These are phyloP conservation scores for Apiotrichum gracile DNA, from an alignment of 1,284 basidiomycete species.

Conservation along the genomic window DNA sequence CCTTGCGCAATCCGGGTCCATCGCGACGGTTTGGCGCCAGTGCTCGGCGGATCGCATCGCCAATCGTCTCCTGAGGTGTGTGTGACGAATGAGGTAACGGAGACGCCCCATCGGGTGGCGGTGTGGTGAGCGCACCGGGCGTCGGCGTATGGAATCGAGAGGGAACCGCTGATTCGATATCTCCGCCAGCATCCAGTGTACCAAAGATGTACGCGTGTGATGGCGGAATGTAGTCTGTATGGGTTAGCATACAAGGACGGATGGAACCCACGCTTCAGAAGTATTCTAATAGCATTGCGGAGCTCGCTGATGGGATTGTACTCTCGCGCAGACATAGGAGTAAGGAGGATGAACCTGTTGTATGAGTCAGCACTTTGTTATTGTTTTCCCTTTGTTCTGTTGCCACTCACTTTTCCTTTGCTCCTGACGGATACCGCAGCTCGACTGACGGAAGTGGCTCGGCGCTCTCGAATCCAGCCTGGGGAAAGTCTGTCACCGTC, in stretches of 20 bases:
- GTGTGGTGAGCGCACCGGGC: slow-evolving; percentile 21
- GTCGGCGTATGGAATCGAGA: slow-evolving; percentile 14
- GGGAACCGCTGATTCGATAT: slow-evolving; percentile 11
- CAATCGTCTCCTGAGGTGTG: slow-evolving; percentile 44
- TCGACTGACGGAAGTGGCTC: slow-evolving; percentile 41
- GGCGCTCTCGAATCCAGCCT: slow-evolving; percentile 38
- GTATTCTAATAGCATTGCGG: slow-evolving; percentile 31
- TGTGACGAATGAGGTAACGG: slow-evolving; percentile 4
- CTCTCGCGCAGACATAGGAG: slow-evolving; percentile 41
- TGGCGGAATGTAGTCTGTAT: slow-evolving; percentile 37
- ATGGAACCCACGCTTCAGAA: slow-evolving; percentile 36
- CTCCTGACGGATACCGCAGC: slow-evolving; percentile 47
- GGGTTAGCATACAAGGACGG: neutral
- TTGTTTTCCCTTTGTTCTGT: neutral
- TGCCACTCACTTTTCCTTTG: slow-evolving; percentile 38
- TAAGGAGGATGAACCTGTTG: slow-evolving; percentile 42
- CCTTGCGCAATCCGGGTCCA: slow-evolving; percentile 50
- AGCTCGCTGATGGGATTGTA: slow-evolving; percentile 49
- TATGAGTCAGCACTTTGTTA: neutral
- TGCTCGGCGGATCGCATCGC: slow-evolving; percentile 51
- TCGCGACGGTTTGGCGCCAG: slow-evolving; percentile 49
- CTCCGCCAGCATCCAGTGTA: slow-evolving; percentile 18
- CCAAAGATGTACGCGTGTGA: slow-evolving; percentile 40
- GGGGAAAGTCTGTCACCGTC: slow-evolving; percentile 38
- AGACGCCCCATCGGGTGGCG: slow-evolving; percentile 19